Conservation (phyloP, 2,329 filamentous ascomycete genomes). For the Cordyceps cateniannulata region DNA sequence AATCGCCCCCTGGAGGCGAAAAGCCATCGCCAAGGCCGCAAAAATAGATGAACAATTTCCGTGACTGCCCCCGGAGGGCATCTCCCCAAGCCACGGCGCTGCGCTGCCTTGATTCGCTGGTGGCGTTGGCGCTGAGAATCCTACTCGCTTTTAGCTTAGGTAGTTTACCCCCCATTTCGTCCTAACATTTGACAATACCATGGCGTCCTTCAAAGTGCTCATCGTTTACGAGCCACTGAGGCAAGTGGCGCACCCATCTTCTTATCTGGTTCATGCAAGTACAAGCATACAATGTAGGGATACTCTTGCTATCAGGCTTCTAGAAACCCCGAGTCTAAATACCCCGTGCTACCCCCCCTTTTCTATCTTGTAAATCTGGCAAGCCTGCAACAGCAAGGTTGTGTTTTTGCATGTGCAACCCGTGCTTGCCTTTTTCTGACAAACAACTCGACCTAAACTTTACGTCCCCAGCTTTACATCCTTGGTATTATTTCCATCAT, state of each 20-base stretch:
- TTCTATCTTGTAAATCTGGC: no score
- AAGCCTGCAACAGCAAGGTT: neutral
- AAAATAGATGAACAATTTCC: neutral
- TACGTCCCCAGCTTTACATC: neutral
- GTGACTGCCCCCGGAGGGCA: neutral
- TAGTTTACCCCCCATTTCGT: neutral
- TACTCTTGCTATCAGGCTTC: neutral
- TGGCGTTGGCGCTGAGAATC: neutral
- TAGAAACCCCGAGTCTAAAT: constrained; percentile 9
- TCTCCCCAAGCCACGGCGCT: neutral
- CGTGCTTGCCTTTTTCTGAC: constrained; percentile 8
- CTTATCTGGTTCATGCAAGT: neutral
- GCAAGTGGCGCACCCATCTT: constrained; percentile 7
- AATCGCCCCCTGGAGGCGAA: neutral
- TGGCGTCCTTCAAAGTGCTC: neutral
- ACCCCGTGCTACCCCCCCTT: neutral
- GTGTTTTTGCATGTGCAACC: constrained; percentile 1
- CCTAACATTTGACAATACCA: neutral
- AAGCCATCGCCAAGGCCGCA: neutral
- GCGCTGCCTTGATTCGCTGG: neutral
- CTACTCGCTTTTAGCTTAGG: neutral
- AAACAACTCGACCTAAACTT: neutral
- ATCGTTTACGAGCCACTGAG: constrained; percentile 1
- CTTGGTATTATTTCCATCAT: no score
- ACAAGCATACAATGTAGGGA: neutral